Base-by-base conservation (phyloP, 2,329 filamentous ascomycete species). In the Diaporthe sp. region DNA sequence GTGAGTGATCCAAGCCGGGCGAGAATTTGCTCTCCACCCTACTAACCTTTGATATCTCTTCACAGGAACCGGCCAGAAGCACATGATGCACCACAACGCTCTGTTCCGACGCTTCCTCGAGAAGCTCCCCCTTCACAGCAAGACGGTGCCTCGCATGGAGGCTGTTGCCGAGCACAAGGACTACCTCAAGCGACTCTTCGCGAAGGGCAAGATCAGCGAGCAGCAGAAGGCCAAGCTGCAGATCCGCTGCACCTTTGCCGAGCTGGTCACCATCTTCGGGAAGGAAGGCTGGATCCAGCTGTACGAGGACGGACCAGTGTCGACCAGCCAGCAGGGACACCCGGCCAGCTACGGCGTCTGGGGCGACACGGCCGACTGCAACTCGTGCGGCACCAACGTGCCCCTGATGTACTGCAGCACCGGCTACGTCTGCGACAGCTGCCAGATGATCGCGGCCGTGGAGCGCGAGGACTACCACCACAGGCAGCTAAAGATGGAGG, bases 71-170 rank as follows among this genome's bases (percentile, higher is more conserved):
- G 62, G 65, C 8, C 75, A 77, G 62, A 53, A 67, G 37, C 73
- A 75, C 39, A 75, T 77, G 61, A 62, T 75, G 55, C 31, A 28
- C 9, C 22, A 39, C 19, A 51, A 46, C 53, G 53, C 75, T n/a
- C 28, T 77, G 7, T 61, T 75, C 37, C 61, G 75, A 13, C 57
- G 44, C 37, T 77, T 25, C 46, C 51, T 73, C 13, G 75, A 77
- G 55, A 67, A 59, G 17, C 73, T 75, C 28, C 75, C 75, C 4
- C 53, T 75, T 1, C 17, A 55, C 19, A 44, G 55, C 58, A 42
- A 31, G 39, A 65, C 46, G 0, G 37, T 73, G 7, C 58, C 46
- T 55, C 59, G 58, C 49, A 65, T 73, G 31, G 61, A 73, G 49
- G 71, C 71, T 28, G 5, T 69, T 5, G 65, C 65, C n/a, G 65